Conservation (phyloP, 1,284 basidiomycete species). For the Ganoderma lingzhi region DNA sequence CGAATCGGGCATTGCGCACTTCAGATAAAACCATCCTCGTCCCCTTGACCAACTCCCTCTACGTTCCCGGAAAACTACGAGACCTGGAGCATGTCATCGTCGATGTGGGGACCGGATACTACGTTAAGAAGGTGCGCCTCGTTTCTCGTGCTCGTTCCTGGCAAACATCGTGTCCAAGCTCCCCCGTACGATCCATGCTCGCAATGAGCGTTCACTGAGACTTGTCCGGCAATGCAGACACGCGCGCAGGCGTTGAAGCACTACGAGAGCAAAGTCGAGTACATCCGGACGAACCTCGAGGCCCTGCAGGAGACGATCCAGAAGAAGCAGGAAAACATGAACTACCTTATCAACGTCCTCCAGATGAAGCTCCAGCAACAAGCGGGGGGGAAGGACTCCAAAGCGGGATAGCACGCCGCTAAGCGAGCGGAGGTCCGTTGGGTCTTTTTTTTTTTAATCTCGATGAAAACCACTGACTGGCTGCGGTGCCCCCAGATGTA, state of each 20-base stretch:
- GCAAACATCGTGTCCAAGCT: neutral
- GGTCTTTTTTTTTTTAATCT: neutral
- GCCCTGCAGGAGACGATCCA: conserved; percentile 86
- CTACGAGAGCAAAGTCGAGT: conserved; percentile 81
- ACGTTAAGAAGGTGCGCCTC: conserved; percentile 93
- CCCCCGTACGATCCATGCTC: conserved; percentile 1
- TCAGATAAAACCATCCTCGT: conserved; percentile 89
- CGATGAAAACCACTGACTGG: neutral
- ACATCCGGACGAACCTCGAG: conserved; percentile 82
- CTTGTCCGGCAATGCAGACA: conserved; percentile 54
- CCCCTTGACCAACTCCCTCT: conserved; percentile 93
- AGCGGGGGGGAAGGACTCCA: conserved; percentile 38
- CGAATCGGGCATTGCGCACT: neutral
- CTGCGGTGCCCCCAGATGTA: neutral
- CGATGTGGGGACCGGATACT: conserved; percentile 97
- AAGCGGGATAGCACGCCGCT: conserved; percentile 25
- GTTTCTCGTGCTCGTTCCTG: no score
- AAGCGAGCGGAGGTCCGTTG: neutral
- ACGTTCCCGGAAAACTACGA: conserved; percentile 90
- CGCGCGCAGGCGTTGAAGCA: conserved; percentile 82
- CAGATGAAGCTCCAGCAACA: conserved; percentile 77
- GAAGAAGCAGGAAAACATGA: conserved; percentile 91
- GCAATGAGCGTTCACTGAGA: neutral
- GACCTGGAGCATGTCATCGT: conserved; percentile 91
- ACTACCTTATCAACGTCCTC: conserved; percentile 75